phyloP scores from a whole-genome alignment of 208 protist species.

The Crithidia fasciculata region DNA sequence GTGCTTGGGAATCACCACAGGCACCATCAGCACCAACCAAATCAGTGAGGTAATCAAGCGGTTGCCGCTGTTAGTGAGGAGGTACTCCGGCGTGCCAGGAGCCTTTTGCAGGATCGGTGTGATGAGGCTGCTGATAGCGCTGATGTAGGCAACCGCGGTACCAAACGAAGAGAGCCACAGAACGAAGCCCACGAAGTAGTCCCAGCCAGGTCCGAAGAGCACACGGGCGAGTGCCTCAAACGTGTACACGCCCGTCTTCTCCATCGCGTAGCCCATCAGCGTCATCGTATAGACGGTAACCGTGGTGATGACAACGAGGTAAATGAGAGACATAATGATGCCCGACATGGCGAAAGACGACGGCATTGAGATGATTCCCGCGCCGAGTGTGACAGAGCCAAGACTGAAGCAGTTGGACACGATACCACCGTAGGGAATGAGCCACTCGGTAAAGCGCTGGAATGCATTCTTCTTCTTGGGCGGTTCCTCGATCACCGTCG shows the following conservation, averaged over 20 bases:
- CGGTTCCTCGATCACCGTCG: too few relatives aligned
- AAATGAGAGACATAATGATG: constrained; percentile 65
- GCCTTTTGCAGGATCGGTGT: constrained; percentile 51
- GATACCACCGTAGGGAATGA: too few relatives aligned
- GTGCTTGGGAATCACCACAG: constrained; percentile 63
- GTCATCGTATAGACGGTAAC: constrained; percentile 67
- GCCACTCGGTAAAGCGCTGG: too few relatives aligned
- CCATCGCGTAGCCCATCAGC: constrained; percentile 54
- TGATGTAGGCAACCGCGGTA: constrained; percentile 80
- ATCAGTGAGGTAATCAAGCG: too few relatives aligned
- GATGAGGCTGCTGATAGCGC: constrained; percentile 61
- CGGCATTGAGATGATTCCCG: constrained; percentile 64
- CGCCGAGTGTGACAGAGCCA: constrained; percentile 61
- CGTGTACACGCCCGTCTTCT: constrained; percentile 53
- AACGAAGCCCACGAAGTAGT: constrained; percentile 75
- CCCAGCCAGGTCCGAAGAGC: constrained; percentile 58
- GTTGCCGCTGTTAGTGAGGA: too few relatives aligned
- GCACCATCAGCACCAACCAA: constrained; percentile 57
- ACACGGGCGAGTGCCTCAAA: constrained; percentile 58
- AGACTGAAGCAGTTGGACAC: neutral
- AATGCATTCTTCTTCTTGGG: too few relatives aligned
- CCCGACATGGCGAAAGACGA: constrained; percentile 56
- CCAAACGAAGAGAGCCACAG: constrained; percentile 74
- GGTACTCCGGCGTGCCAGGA: neutral
- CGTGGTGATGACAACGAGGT: constrained; percentile 51